These are phyloP conservation scores for Cubamyces sp. DNA, from an alignment of 768 basidiomycete species.

Conservation along the genomic window DNA sequence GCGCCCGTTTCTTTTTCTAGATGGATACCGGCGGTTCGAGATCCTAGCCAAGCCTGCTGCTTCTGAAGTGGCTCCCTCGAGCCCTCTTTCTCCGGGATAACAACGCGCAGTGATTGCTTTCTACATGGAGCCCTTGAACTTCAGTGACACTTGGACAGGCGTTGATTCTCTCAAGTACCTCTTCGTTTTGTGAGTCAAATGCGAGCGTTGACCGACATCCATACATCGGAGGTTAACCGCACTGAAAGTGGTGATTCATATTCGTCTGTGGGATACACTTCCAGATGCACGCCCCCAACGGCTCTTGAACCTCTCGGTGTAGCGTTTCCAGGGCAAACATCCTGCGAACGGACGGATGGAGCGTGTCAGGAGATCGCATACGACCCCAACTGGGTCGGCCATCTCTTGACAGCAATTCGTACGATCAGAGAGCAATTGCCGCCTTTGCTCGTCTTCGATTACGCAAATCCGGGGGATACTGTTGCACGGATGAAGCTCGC, in stretches of 20 bases:
- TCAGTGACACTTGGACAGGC: conserved; percentile 20
- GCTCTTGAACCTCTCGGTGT: conserved; percentile 50
- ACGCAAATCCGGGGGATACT: conserved; percentile 55
- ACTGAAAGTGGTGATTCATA: conserved; percentile 61
- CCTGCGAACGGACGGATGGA: conserved; percentile 61
- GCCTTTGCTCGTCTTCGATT: conserved; percentile 55
- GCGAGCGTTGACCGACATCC: conserved; percentile 10
- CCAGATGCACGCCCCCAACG: conserved; percentile 33
- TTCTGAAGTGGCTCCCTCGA: too few relatives aligned
- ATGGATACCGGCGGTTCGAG: too few relatives aligned
- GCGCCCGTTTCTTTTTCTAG: too few relatives aligned
- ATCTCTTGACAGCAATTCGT: conserved; percentile 41
- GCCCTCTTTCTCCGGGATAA: too few relatives aligned
- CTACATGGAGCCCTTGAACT: too few relatives aligned
- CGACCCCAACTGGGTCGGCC: conserved; percentile 65
- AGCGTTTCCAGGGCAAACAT: conserved; percentile 49
- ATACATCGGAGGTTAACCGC: too few relatives aligned
- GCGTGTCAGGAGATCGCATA: conserved; percentile 44
- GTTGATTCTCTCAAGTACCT: conserved; percentile 35
- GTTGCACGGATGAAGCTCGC: conserved; percentile 32
- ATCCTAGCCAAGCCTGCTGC: too few relatives aligned
- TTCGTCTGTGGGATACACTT: conserved; percentile 40
- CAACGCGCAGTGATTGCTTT: too few relatives aligned
- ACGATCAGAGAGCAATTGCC: neutral
- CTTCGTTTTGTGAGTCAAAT: conserved; percentile 53